Conservation (phyloP, 192 early-diverging fungal species). For the Jimgerdemannia flammicorona region DNA sequence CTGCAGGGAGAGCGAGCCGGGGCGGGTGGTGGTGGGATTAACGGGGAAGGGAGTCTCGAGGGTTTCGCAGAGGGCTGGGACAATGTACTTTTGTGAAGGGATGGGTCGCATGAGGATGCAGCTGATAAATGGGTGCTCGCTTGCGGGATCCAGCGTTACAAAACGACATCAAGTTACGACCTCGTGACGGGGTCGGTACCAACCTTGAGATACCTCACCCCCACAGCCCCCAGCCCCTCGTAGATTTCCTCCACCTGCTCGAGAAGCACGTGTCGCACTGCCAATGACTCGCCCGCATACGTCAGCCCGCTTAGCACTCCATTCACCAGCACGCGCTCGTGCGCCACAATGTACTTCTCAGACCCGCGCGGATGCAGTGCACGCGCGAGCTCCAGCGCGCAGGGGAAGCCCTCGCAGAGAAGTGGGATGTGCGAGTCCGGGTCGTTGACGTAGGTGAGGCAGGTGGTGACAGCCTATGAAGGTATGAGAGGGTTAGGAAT, state of each 20-base stretch:
- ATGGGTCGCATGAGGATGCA: background rate
- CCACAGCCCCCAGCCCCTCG: conserved; percentile 5
- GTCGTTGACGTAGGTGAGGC: conserved; percentile 15
- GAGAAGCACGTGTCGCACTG: conserved; percentile 6
- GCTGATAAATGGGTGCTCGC: too few species aligned
- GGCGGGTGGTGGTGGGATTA: conserved; percentile 33
- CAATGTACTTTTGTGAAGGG: background rate
- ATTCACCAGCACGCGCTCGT: conserved; percentile 13
- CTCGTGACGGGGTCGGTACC: background rate
- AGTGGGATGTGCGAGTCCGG: conserved; percentile 2
- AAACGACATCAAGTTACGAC: too few species aligned
- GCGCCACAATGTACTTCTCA: background rate
- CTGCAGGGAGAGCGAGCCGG: conserved; percentile 32
- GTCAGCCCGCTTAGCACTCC: conserved; percentile 10
- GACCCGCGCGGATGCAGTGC: background rate
- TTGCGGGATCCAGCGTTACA: too few species aligned
- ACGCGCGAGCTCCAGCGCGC: conserved; percentile 7
- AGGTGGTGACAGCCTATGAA: conserved; percentile 8
- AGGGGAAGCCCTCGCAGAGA: conserved; percentile 9
- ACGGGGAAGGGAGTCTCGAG: conserved; percentile 19
- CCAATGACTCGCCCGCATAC: conserved; percentile 11
- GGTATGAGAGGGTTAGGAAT: background rate
- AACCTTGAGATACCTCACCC: conserved; percentile 16
- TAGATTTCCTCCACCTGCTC: conserved; percentile 10
- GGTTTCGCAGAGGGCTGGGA: background rate